Evolutionary conservation across 352 stramenopile genomes (phyloP).

Genomic region (Phytophthora sp.): DNA sequence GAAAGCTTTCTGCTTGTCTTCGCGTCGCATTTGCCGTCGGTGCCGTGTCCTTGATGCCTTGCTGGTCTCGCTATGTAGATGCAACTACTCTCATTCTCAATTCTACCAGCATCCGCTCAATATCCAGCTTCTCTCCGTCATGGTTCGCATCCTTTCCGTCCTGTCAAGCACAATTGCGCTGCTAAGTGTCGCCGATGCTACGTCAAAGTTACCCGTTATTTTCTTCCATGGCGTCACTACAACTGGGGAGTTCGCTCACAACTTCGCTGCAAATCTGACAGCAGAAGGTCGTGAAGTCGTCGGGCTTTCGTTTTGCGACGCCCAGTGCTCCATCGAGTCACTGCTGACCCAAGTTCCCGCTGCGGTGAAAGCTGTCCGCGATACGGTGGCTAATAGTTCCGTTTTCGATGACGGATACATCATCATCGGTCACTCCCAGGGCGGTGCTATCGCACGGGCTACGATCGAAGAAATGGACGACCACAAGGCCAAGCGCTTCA

Average conservation of each 20-base stretch:
- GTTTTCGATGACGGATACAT: slow-evolving; percentile 8
- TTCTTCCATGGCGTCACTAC: slow-evolving; percentile 2
- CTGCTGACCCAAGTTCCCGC: neutral
- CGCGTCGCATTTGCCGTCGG: too few species aligned
- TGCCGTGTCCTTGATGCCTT: too few species aligned
- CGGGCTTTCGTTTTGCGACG: neutral
- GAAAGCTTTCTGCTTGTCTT: too few species aligned
- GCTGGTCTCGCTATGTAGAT: neutral
- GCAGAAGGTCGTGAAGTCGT: slow-evolving; percentile 11
- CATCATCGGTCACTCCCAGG: slow-evolving; percentile 5
- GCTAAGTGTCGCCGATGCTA: neutral
- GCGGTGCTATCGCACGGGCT: slow-evolving; percentile 3
- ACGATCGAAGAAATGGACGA: slow-evolving; percentile 11
- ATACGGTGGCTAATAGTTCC: neutral
- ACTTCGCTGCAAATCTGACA: slow-evolving; percentile 1
- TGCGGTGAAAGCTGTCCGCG: neutral
- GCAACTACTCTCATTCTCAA: too few species aligned
- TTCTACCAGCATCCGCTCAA: too few species aligned
- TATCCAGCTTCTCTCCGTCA: neutral
- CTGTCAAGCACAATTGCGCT: neutral
- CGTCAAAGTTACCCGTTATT: slow-evolving; percentile 1
- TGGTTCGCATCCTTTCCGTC: neutral
- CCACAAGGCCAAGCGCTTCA: slow-evolving; percentile 10
- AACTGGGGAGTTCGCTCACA: neutral
- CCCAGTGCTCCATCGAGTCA: neutral